Evolutionary conservation across 495 filamentous ascomycete species (phyloP).

Genomic region (Staphylotrichum longicolle): DNA sequence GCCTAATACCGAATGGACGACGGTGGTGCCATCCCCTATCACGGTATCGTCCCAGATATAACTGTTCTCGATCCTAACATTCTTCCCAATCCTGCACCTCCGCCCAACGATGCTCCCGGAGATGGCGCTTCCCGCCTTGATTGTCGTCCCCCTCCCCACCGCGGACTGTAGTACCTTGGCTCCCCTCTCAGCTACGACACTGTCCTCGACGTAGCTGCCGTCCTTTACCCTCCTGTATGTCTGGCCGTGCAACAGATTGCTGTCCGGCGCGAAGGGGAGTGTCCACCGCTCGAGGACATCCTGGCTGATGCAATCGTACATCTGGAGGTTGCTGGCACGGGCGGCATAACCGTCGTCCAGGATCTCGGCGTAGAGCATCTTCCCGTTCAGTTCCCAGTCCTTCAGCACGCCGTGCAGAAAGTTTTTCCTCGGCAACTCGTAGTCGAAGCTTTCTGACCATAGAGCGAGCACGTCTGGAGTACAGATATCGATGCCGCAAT

Average conservation of each 20-base stretch:
- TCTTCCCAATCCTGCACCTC: slow-evolving; percentile 78
- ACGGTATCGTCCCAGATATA: slow-evolving; percentile 87
- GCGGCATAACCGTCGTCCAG: slow-evolving; percentile 77
- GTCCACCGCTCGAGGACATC: slow-evolving; percentile 87
- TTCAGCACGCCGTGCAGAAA: slow-evolving; percentile 91
- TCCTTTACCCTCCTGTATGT: slow-evolving; percentile 71
- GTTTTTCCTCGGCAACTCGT: slow-evolving; percentile 80
- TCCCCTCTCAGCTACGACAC: slow-evolving; percentile 57
- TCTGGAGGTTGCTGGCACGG: slow-evolving; percentile 76
- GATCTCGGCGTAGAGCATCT: slow-evolving; percentile 90
- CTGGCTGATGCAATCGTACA: slow-evolving; percentile 86
- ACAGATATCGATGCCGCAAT: slow-evolving; percentile 96
- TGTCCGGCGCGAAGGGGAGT: slow-evolving; percentile 91
- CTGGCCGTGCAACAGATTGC: slow-evolving; percentile 74
- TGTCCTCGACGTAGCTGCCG: slow-evolving; percentile 68
- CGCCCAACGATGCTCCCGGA: slow-evolving; percentile 74
- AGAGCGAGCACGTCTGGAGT: slow-evolving; percentile 90
- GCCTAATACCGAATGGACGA: slow-evolving; percentile 74
- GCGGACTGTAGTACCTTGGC: slow-evolving; percentile 57
- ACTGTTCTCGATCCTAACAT: slow-evolving; percentile 73
- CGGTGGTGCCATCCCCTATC: slow-evolving; percentile 68
- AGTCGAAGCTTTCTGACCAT: slow-evolving; percentile 98
- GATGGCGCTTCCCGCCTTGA: slow-evolving; percentile 69
- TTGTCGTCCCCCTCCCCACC: slow-evolving; percentile 70
- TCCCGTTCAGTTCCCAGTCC: slow-evolving; percentile 94